Base-by-base conservation (phyloP, 2,329 filamentous ascomycete species). In the Diaporthe ampelina region DNA sequence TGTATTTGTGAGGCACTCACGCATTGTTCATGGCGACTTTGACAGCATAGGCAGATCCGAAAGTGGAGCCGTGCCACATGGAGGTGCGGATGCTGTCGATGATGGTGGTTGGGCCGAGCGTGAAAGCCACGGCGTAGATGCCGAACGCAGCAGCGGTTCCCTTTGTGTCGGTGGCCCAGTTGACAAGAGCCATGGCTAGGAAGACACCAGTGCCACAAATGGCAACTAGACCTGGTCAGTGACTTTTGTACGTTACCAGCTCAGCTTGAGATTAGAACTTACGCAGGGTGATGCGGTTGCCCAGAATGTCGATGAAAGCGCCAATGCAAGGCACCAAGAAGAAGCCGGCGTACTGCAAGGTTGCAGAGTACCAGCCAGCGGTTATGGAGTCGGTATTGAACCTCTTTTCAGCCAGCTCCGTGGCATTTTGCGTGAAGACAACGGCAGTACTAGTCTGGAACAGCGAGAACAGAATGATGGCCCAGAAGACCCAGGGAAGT, bases 11-110 rank as follows among this genome's bases (percentile, higher is more conserved):
- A 17, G 26, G 13, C 45, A 67, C 61, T 37, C 10, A 67, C 61
- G 61, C 61, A 37, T 92, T 92, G 78, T 92, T 91, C 78, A 91
- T 88, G 29, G 88, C 88, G 48, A 92, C 87, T 74, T 92, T 92
- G 73, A 91, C 80, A 0, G 89, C 85, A 74, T 91, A 92, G 0
- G 88, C 91, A 0, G 89, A 88, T 0, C 90, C 90, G 74, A 92
- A 92, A 0, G 90, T 88, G 3, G 88, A 88, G 73, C 90, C 88
- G 35, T 91, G 85, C 88, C 89, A 91, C 80, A 92, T 87, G 0
- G 86, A 86, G 0, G 90, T 91, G 21, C 91, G 88, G 35, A 91
- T 90, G 29, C 87, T 84, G 78, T 92, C 90, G 70, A 92, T 91
- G 74, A 92, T 89, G 4, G 87, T 84, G 0, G 89, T 90, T 0